A percentile compares a stretch with the other conserved stretches of the same genome.
Conservation (phyloP, 2,329 filamentous ascomycete species). For the Aspergillus phoenicis region DNA sequence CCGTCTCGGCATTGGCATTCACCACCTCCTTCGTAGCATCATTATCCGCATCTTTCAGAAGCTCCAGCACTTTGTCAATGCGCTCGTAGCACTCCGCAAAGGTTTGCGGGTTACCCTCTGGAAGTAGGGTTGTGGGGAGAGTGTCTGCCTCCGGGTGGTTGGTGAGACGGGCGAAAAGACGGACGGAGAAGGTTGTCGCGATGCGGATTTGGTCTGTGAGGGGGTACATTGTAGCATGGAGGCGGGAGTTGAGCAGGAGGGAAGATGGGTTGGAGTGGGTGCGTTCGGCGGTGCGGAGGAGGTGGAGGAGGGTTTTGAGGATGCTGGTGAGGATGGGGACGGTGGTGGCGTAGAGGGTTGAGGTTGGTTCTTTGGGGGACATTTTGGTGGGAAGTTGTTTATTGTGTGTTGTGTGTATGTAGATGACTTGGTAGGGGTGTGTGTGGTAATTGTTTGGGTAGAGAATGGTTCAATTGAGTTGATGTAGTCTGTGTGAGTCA, state of each 20-base stretch:
- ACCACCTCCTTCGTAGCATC: slow-evolving; percentile 25
- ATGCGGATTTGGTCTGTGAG: slow-evolving; percentile 29
- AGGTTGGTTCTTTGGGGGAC: too few relatives aligned
- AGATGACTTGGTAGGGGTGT: too few relatives aligned
- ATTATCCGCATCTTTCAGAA: slow-evolving; percentile 24
- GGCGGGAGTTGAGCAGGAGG: slow-evolving; percentile 25
- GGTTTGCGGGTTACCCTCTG: slow-evolving; percentile 19
- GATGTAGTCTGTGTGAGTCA: too few relatives aligned
- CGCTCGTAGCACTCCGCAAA: slow-evolving; percentile 28
- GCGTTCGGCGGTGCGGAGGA: slow-evolving; percentile 30
- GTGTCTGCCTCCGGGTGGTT: slow-evolving; percentile 19
- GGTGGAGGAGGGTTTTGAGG: slow-evolving; percentile 31
- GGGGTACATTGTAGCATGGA: slow-evolving; percentile 28
- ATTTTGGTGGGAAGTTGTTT: too few relatives aligned
- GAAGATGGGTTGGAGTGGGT: slow-evolving; percentile 12
- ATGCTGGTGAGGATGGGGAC: slow-evolving; percentile 24
- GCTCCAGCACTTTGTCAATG: slow-evolving; percentile 27
- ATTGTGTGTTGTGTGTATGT: too few relatives aligned
- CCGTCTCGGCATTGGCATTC: slow-evolving; percentile 22
- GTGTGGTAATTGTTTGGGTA: too few relatives aligned
- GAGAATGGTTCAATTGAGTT: too few relatives aligned
- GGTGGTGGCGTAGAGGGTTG: slow-evolving; percentile 26
- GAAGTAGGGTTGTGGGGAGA: neutral
- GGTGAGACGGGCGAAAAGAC: slow-evolving; percentile 29
- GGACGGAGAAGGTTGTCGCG: slow-evolving; percentile 28